A percentile compares a stretch with the other conserved stretches of the same genome.
These are phyloP conservation scores for Phaeophleospora eucalypticola DNA, from an alignment of 2,329 filamentous ascomycete species.

Conservation along the genomic window DNA sequence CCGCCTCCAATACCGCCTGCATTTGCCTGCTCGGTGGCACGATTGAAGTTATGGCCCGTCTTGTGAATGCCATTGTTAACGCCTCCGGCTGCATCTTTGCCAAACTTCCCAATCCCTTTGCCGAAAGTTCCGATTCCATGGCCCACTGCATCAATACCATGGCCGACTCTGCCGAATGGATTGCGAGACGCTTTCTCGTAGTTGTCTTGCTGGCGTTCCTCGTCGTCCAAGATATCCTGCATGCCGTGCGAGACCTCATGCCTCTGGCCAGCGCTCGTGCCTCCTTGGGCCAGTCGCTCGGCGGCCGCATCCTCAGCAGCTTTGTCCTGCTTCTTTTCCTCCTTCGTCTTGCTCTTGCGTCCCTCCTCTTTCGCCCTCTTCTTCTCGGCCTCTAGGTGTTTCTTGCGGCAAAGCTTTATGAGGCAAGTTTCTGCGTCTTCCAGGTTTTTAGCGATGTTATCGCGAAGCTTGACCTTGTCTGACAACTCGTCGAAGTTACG, in stretches of 20 bases:
- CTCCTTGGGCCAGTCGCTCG: constrained; percentile 29
- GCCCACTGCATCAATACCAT: constrained; percentile 22
- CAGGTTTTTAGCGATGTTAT: constrained; percentile 65
- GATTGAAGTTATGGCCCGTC: constrained; percentile 19
- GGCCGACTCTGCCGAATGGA: constrained; percentile 19
- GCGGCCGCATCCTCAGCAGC: constrained; percentile 28
- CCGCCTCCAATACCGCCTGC: constrained; percentile 15
- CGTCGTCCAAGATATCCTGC: constrained; percentile 29
- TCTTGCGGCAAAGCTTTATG: constrained; percentile 73
- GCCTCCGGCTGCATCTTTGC: constrained; percentile 37
- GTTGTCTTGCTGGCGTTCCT: constrained; percentile 19
- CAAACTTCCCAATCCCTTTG: constrained; percentile 35
- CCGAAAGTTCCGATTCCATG: constrained; percentile 23
- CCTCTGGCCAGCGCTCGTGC: constrained; percentile 31
- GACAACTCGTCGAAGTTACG: constrained; percentile 78
- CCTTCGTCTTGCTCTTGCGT: constrained; percentile 53
- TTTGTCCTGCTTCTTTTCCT: constrained; percentile 40
- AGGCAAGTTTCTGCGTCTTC: constrained; percentile 82
- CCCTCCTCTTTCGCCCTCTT: constrained; percentile 49
- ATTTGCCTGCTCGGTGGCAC: constrained; percentile 15
- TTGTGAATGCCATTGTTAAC: constrained; percentile 32
- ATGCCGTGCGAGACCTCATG: constrained; percentile 27
- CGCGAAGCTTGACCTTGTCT: constrained; percentile 75
- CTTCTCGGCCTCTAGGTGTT: constrained; percentile 59
- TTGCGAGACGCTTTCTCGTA: constrained; percentile 14